Conservation (phyloP, 768 basidiomycete genomes). For the Lentinula boryana region DNA sequence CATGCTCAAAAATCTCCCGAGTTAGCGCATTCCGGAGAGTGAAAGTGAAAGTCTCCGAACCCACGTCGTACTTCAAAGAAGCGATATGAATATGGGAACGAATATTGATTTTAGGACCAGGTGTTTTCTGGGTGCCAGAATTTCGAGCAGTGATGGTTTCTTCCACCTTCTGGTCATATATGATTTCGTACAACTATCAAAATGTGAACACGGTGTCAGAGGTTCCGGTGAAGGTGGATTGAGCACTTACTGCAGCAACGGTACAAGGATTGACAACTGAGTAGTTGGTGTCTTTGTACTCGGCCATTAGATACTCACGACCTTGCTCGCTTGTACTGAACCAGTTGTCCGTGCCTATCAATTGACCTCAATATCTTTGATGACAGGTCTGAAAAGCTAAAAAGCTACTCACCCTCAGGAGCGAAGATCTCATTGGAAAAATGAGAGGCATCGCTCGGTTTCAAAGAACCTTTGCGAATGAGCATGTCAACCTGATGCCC, state of each 20-base stretch:
- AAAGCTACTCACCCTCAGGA: slow-evolving; percentile 27
- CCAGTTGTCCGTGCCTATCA: background rate
- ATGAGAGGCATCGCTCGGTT: slow-evolving; percentile 46
- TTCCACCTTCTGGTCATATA: slow-evolving; percentile 46
- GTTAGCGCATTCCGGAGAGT: slow-evolving; percentile 22
- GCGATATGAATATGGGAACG: slow-evolving; percentile 29
- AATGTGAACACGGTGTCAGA: background rate
- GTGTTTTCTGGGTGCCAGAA: slow-evolving; percentile 5
- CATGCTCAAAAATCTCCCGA: background rate
- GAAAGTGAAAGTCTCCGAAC: slow-evolving; percentile 27
- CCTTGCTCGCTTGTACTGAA: background rate
- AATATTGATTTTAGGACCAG: slow-evolving; percentile 28
- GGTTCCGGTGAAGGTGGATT: background rate
- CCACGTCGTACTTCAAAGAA: slow-evolving; percentile 20
- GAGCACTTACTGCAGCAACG: slow-evolving; percentile 28
- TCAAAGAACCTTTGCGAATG: slow-evolving; percentile 43
- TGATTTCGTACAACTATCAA: slow-evolving; percentile 40
- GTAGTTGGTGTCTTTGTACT: slow-evolving; percentile 48
- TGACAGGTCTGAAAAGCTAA: background rate
- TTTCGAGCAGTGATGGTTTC: slow-evolving; percentile 32
- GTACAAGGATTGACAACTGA: slow-evolving; percentile 46
- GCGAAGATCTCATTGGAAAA: slow-evolving; percentile 54
- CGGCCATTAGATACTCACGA: slow-evolving; percentile 12
- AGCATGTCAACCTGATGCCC: slow-evolving; percentile 42
- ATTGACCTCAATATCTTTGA: background rate